These are phyloP conservation scores for Monosporozyma siamensis DNA, from an alignment of 805 yeast species.

Conservation along the genomic window DNA sequence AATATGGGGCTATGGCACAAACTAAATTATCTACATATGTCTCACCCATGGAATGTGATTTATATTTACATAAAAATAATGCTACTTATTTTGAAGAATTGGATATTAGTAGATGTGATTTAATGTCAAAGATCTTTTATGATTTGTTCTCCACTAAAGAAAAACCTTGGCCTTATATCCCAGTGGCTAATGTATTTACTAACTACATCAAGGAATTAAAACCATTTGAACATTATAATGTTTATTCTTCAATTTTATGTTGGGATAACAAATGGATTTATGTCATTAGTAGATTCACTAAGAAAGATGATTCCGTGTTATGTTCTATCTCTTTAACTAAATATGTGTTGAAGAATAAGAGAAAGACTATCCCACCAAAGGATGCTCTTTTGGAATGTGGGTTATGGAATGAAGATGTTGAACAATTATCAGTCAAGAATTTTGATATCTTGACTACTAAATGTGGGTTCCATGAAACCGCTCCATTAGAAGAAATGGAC, in stretches of 20 bases:
- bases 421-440: constrained; percentile 33
- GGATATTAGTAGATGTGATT: constrained; percentile 66
- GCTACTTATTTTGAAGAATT: constrained; percentile 75
- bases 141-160: constrained; percentile 38
- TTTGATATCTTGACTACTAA: constrained; percentile 19
- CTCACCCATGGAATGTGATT: constrained; percentile 73
- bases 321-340: constrained; percentile 62
- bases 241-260: constrained; percentile 53
- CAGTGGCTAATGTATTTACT: constrained; percentile 65
- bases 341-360: constrained; percentile 71
- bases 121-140: constrained; percentile 49
- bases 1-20: constrained; percentile 34
- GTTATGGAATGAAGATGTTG: constrained; percentile 44
- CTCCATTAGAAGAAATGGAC: constrained; percentile 14
- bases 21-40: constrained; percentile 43
- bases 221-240: constrained; percentile 50
- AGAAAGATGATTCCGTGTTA: constrained; percentile 30
- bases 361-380: constrained; percentile 63
- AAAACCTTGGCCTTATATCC: constrained; percentile 50
- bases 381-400: constrained; percentile 51
- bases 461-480: constrained; percentile 27
- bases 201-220: constrained; percentile 64
- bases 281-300: constrained; percentile 52
- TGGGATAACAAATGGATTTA: constrained; percentile 89
- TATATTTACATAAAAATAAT: constrained; percentile 80